Evolutionary conservation across 805 yeast species (phyloP), one percentile per base, ranked within the genome.

Genomic region (Teunomyces stri): DNA sequence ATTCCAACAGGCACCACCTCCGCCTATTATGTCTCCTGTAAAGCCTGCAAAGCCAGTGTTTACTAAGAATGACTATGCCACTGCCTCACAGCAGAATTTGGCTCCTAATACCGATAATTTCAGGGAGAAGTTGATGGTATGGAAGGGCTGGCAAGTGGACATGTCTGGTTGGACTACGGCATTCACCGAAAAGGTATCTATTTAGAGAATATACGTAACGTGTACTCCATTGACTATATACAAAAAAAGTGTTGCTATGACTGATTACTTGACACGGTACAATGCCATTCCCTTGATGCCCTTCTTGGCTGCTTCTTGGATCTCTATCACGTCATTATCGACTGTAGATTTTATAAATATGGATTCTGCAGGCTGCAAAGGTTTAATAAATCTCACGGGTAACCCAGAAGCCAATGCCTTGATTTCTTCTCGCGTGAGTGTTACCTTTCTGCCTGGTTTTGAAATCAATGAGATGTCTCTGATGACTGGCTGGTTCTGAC

Each of bases 361-460:
- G 49, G 87, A 78, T 65, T 94, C 99, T 33, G 96, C 96, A 0
- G 97, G 95, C 60, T 84, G 88, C 44, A 89, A 69, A 0, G 97
- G 96, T 57, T 80, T 78, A 49, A 92, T 82, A 54, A 81, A 75
- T 70, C 96, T 80, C 21, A 88, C 84, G 9, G 82, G 76, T 50
- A 79, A 72, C 3, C 98, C 99, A 6, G 84, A 74, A 18, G 95
- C 86, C 52, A 94, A 75, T 15, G 81, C 80, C 59, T 78, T 78
- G 52, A 94, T 69, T 54, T 91, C 96, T 1, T 77, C 74, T 16
- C 74, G 68, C 1, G 77, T 69, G 57, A 90, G 80, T 53, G 75
- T 68, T 16, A 91, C 86, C 62, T 84, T 78, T 62, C 92, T 78
- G 59, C 85, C 88, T 34, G 99, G 98, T 60, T 86, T 90, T 39